Percentiles rank a stretch among this genome's conserved stretches.
phyloP scores from a whole-genome alignment of 2,329 filamentous ascomycete species.

The Fusarium stilboides region DNA sequence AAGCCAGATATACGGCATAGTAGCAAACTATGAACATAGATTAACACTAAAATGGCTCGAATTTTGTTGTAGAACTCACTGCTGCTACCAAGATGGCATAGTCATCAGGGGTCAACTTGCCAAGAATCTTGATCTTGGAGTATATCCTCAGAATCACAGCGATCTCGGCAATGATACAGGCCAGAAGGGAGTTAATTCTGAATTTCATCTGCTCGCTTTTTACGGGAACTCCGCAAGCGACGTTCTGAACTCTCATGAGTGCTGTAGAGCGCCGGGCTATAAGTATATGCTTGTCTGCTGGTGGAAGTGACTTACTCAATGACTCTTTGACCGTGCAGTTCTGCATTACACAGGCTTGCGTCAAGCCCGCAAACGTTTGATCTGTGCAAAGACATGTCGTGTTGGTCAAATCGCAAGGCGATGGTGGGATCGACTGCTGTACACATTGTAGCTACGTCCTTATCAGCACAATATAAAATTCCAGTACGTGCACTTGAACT shows the following conservation, averaged over 20 bases:
- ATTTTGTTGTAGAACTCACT: conserved; percentile 2
- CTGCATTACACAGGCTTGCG: conserved; percentile 30
- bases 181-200: conserved; percentile 28
- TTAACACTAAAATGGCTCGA: background rate
- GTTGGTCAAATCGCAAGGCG: conserved; percentile 34
- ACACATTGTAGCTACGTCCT: conserved; percentile 30
- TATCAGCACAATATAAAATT: conserved; percentile 5
- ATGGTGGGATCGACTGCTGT: conserved; percentile 23
- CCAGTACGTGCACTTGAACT: background rate
- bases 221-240: conserved; percentile 33
- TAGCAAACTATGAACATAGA: conserved; percentile 17
- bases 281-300: background rate
- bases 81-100: conserved; percentile 34
- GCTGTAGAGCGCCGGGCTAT: background rate
- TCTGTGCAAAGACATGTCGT: conserved; percentile 40
- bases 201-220: conserved; percentile 36
- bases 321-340: conserved; percentile 38
- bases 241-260: conserved; percentile 27
- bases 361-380: conserved; percentile 27
- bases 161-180: conserved; percentile 33
- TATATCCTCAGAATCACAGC: conserved; percentile 30
- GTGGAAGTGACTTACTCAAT: conserved; percentile 15
- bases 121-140: conserved; percentile 32
- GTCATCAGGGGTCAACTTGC: conserved; percentile 31
- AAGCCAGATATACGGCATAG: conserved; percentile 36